phyloP scores from a whole-genome alignment of 768 basidiomycete species.

The Xerocomellus amylosporus region DNA sequence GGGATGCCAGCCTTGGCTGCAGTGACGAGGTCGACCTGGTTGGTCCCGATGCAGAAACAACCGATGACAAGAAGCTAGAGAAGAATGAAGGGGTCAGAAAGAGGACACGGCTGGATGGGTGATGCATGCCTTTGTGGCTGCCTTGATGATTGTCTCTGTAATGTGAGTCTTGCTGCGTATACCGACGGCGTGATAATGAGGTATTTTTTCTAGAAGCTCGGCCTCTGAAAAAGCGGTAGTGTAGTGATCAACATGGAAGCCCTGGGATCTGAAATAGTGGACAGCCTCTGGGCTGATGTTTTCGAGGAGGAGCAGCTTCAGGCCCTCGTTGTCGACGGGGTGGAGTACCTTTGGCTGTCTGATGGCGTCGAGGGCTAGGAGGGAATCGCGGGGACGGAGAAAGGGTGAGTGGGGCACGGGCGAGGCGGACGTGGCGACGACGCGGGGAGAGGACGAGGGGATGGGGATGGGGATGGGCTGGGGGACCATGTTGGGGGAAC shows the following conservation, averaged over 20 bases:
- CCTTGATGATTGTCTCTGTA: conserved; percentile 83
- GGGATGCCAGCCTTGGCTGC: conserved; percentile 89
- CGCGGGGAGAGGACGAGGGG: conserved; percentile 25
- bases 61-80: conserved; percentile 89
- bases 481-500: conserved; percentile 39
- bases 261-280: conserved; percentile 69
- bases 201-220: conserved; percentile 82
- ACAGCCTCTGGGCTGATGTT: conserved; percentile 95
- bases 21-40: conserved; percentile 88
- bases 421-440: conserved; percentile 53
- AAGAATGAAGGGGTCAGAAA: background rate
- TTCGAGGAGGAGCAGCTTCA: conserved; percentile 85
- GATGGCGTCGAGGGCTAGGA: conserved; percentile 35
- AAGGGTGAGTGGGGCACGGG: conserved; percentile 40
- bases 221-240: conserved; percentile 87
- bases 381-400: conserved; percentile 38
- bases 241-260: conserved; percentile 90
- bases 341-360: conserved; percentile 71
- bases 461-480: conserved; percentile 51
- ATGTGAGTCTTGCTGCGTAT: conserved; percentile 98
- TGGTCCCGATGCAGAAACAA: conserved; percentile 99
- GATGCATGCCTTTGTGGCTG: conserved; percentile 71
- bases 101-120: background rate
- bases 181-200: conserved; percentile 88
- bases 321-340: conserved; percentile 76